Base-by-base conservation (phyloP, 306 rosid genomes). In the Mimosa bimucronata region DNA sequence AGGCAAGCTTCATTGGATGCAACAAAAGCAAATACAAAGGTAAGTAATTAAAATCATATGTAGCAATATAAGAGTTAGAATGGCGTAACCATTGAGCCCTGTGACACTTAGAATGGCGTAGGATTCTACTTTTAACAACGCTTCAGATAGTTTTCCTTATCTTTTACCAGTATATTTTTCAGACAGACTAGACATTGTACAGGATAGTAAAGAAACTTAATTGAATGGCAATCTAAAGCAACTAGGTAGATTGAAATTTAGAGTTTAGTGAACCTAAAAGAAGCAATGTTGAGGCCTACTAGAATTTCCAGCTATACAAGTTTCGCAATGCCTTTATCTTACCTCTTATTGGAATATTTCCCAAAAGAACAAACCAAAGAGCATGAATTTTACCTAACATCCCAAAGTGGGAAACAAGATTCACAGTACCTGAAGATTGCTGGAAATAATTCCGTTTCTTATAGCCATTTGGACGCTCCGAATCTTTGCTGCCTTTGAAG, bases 371-470 rank as follows among this genome's bases (percentile, higher is more conserved):
- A 16, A 21, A 67, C 7, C 2, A 4, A 37, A 31, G 16, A 65
- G 21, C 12, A 5, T 25, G 60, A 16, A 18, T 16, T 16, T 48
- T 29, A 29, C 15, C 50, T 55, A 25, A 62, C 19, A 67, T 13
- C 6, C 70, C 14, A 67, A 60, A 4, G 30, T 6, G 28, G 34
- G 42, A 77, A 48, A 78, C 8, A 67, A 44, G 19, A 52, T 52
- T 68, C 46, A 62, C 30, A 29, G 66, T 4, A 90, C 87, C 89
- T 83, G 93, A 50, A 62, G 70, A 53, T 60, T 21, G 57, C 65
- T 76, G 16, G 73, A 76, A 76, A 79, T 75, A 81, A 90, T 73
- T 26, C 79, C 58, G 73, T 64, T 86, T 52, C 68, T 82, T 76
- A 83, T 45, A 30, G 88, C 74, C 62, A 81, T 50, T 38, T 82